Evolutionary conservation across 148 eudicot genomes (phyloP).

Genomic region (Selenicereus undatus): DNA sequence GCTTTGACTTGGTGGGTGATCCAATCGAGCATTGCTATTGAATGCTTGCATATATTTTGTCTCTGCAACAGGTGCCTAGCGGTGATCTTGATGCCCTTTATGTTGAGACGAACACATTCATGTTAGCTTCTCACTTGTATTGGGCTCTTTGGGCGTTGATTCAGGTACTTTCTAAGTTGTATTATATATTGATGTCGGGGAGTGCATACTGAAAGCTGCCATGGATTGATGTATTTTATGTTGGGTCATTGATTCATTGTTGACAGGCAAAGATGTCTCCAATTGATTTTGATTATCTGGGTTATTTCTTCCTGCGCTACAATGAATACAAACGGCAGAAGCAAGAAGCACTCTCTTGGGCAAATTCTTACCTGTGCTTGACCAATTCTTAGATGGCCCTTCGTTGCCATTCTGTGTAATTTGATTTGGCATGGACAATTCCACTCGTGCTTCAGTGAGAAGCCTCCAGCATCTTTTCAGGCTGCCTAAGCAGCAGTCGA

Average conservation of each 20-base stretch:
- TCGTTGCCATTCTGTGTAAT: not conserved
- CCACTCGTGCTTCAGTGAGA: not conserved
- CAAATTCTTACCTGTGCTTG: slow-evolving; percentile 39
- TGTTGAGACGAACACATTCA: slow-evolving; percentile 69
- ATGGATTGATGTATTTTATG: not conserved
- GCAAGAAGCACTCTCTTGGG: slow-evolving; percentile 45
- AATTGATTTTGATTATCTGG: slow-evolving; percentile 78
- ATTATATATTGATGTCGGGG: not conserved
- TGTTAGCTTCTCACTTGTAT: slow-evolving; percentile 85
- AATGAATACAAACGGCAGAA: slow-evolving; percentile 77
- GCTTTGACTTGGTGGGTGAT: not conserved
- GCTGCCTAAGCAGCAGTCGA: not conserved
- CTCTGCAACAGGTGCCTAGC: slow-evolving; percentile 51
- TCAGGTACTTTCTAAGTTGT: slow-evolving; percentile 52
- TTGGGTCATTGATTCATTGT: slow-evolving; percentile 6
- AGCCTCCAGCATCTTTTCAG: not conserved
- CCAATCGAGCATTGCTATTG: not conserved
- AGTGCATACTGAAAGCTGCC: not conserved
- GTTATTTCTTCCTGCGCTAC: slow-evolving; percentile 79
- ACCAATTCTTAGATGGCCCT: slow-evolving; percentile 14
- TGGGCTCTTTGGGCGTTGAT: slow-evolving; percentile 99
- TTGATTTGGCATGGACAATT: not conserved
- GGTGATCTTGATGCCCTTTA: slow-evolving; percentile 73
- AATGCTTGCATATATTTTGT: not conserved
- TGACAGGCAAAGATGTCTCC: slow-evolving; percentile 93